Evolutionary conservation across 2,329 filamentous ascomycete species (phyloP), one percentile per base, ranked within the genome.

Genomic region (Fusarium algeriense): DNA sequence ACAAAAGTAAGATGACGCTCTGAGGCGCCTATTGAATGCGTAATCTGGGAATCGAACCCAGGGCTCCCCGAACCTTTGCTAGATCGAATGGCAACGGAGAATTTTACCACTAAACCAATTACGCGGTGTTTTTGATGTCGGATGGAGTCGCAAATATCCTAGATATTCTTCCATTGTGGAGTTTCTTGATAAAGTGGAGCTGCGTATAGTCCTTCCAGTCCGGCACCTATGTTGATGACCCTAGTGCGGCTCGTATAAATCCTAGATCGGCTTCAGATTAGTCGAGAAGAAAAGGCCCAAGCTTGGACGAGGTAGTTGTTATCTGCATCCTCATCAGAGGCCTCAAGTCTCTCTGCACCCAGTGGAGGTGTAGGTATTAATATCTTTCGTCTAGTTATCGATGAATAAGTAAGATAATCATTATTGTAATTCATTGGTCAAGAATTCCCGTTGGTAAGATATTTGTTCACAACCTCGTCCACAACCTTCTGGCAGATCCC

Each of bases 401-500:
- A 46, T 34, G 11, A 23, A n/a, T 9, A 2, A 9, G 6, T 38
- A 52, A 34, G 34, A 10, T 28, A 28, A 26, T 8, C 52, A 32
- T n/a, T 52, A 58, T 52, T 53, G 41, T 1, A 34, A 2, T 30
- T 20, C 23, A 30, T 9, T 11, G 30, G 30, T 32, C 35, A 58
- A 53, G 46, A 32, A 17, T 20, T 34, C 10, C 34, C 40, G 4
- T 45, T 59, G 20, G 35, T 17, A 28, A 66, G 28, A n/a, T 67
- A 66, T 14, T 40, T 52, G 37, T 52, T 61, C 45, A 50, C 46
- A 13, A 58, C 54, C 20, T 69, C 69, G 13, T 61, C 64, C 28
- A 71, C 45, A 32, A 71, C 44, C 13, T 53, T 71, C n/a, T 59
- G 45, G 37, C 44, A 65, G 10, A 69, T 71, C 12, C 46, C 49